These are phyloP conservation scores for Solanum paucissectum DNA, from an alignment of 257 asterid species.

Conservation along the genomic window DNA sequence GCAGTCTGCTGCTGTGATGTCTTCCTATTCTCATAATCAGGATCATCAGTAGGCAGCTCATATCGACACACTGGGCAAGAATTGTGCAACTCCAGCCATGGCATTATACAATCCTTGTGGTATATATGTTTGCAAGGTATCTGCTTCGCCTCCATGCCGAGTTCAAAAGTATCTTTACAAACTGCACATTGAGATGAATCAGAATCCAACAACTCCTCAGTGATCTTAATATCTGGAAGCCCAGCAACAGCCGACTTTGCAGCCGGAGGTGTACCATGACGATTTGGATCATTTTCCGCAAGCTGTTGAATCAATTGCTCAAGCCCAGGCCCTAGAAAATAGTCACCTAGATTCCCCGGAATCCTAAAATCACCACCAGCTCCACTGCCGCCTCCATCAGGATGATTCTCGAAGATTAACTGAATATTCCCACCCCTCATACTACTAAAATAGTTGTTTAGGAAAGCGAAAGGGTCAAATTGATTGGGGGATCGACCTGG, in stretches of 20 bases:
- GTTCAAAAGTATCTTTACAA: conserved; percentile 71
- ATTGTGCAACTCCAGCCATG: conserved; percentile 89
- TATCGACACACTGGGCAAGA: conserved; percentile 89
- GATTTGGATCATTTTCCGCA: conserved; percentile 77
- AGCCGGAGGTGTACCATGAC: conserved; percentile 89
- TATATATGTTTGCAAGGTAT: conserved; percentile 90
- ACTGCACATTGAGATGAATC: conserved; percentile 78
- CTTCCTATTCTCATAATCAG: conserved; percentile 57
- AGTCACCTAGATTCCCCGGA: conserved; percentile 65
- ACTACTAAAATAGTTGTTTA: conserved; percentile 33
- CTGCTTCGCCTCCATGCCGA: conserved; percentile 52
- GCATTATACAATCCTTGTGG: conserved; percentile 72
- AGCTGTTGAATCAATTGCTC: conserved; percentile 83
- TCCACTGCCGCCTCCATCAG: conserved; percentile 34
- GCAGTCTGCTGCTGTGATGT: conserved; percentile 16
- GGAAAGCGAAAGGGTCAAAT: conserved; percentile 51
- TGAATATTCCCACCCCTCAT: conserved; percentile 62
- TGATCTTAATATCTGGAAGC: conserved; percentile 51
- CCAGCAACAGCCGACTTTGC: conserved; percentile 58
- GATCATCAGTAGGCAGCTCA: conserved; percentile 87
- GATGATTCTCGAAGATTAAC: conserved; percentile 52
- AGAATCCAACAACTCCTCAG: conserved; percentile 33
- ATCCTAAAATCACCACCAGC: conserved; percentile 17
- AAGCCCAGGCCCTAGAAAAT: conserved; percentile 68
- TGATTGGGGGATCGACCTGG: conserved; percentile 41